Evolutionary conservation across 129 eudicot species (phyloP).

Genomic region (Helichrysum umbraculigerum): DNA sequence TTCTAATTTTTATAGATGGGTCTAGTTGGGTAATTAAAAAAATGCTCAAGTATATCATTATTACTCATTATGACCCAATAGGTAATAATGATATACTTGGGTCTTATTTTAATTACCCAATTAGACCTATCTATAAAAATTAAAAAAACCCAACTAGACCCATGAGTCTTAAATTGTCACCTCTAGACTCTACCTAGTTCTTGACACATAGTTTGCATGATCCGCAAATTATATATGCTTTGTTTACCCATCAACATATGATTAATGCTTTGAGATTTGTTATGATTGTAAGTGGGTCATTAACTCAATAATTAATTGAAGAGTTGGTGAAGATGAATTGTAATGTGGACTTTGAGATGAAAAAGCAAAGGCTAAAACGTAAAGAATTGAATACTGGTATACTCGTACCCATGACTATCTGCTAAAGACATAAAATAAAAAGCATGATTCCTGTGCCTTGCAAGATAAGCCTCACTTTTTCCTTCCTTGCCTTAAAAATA

Average conservation of each 20-base stretch:
- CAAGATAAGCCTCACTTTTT: slow-evolving; percentile 47
- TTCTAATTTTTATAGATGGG: no score
- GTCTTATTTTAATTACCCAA: no score
- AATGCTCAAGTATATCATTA: no score
- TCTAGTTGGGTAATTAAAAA: no score
- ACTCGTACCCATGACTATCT: slow-evolving; percentile 25
- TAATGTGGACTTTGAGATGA: slow-evolving; percentile 36
- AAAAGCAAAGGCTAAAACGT: slow-evolving; percentile 44
- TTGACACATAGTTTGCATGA: no score
- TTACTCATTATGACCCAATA: no score
- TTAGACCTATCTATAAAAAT: no score
- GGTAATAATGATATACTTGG: no score
- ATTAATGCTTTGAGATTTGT: neutral
- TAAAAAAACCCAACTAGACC: no score
- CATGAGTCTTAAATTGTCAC: no score
- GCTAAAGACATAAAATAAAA: slow-evolving; percentile 23
- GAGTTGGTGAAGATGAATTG: slow-evolving; percentile 36
- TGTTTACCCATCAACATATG: neutral
- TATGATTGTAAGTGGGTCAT: slow-evolving; percentile 7
- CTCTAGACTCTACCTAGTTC: no score
- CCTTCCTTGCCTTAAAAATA: slow-evolving; percentile 24
- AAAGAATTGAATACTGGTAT: slow-evolving; percentile 33
- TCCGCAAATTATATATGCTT: neutral
- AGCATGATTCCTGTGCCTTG: slow-evolving; percentile 60
- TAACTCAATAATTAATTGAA: slow-evolving; percentile 10